These are phyloP conservation scores for Fraxinus excelsior DNA, from an alignment of 257 asterid genomes.

Conservation along the genomic window DNA sequence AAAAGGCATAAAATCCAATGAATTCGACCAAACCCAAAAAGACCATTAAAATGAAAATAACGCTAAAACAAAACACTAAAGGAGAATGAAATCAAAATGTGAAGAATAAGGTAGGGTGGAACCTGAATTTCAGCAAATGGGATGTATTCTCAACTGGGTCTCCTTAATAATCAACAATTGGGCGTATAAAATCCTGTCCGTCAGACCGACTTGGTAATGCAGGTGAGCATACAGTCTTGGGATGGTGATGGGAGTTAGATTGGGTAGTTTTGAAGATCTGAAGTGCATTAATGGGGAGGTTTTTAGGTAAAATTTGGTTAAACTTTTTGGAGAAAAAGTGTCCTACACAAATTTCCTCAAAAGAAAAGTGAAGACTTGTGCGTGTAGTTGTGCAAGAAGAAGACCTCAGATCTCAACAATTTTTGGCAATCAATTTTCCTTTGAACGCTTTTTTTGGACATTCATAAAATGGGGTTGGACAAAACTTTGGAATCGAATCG, in stretches of 20 bases:
- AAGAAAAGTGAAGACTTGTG: background rate
- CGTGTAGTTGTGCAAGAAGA: too few relatives aligned
- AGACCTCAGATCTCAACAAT: background rate
- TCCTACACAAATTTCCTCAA: background rate
- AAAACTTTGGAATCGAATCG: too few relatives aligned
- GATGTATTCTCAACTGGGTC: conserved; percentile 25
- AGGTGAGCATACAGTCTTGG: conserved; percentile 19
- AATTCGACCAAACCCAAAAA: background rate
- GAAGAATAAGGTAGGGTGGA: background rate
- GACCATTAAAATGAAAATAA: background rate
- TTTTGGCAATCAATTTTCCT: too few relatives aligned
- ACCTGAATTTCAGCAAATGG: conserved; percentile 32
- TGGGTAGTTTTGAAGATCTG: conserved; percentile 36
- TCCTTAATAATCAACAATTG: conserved; percentile 4
- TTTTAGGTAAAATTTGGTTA: background rate
- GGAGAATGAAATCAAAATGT: background rate
- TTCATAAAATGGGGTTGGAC: too few relatives aligned
- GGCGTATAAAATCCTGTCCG: conserved; percentile 19
- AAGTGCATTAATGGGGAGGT: background rate
- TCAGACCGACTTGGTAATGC: conserved; percentile 3
- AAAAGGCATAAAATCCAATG: background rate
- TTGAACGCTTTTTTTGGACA: background rate
- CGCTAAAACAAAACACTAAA: too few relatives aligned
- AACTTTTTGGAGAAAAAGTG: background rate
- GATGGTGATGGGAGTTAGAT: conserved; percentile 11